Conservation (phyloP, 805 yeast genomes). For the Ogataea polymorpha region DNA sequence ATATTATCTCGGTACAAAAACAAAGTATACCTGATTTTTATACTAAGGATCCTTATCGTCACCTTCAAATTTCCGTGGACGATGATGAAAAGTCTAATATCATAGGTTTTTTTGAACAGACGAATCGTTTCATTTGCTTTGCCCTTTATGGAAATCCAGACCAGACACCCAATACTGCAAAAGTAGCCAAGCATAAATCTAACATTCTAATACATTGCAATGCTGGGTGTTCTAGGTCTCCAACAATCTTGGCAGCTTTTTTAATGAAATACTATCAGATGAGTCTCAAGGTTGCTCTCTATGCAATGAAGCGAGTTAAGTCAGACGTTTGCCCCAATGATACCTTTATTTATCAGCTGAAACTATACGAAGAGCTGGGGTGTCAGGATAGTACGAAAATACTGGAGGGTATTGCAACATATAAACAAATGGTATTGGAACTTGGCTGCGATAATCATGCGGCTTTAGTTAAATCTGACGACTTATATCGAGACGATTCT, state of each 20-base stretch:
- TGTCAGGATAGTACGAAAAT: slow-evolving; percentile 37
- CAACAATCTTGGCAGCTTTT: slow-evolving; percentile 43
- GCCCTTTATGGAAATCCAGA: slow-evolving; percentile 51
- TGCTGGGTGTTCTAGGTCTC: slow-evolving; percentile 51
- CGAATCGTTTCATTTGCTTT: slow-evolving; percentile 62
- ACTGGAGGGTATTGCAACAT: slow-evolving; percentile 23
- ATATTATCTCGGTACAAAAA: slow-evolving; percentile 66
- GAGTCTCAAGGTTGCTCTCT: slow-evolving; percentile 57
- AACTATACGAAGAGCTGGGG: slow-evolving; percentile 49
- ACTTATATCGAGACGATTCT: slow-evolving; percentile 11
- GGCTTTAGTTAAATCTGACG: slow-evolving; percentile 14
- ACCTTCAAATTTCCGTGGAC: slow-evolving; percentile 63
- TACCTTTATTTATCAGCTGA: slow-evolving; percentile 70
- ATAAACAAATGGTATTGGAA: slow-evolving; percentile 43
- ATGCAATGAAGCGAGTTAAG: slow-evolving; percentile 70
- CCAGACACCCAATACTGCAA: slow-evolving; percentile 15
- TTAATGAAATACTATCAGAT: slow-evolving; percentile 54
- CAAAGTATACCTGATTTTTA: slow-evolving; percentile 58
- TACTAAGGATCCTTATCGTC: slow-evolving; percentile 42
- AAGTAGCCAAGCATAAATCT: slow-evolving; percentile 37
- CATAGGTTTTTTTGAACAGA: slow-evolving; percentile 54
- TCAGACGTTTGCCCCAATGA: slow-evolving; percentile 65
- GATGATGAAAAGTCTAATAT: slow-evolving; percentile 72
- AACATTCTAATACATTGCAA: slow-evolving; percentile 51
- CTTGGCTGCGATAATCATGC: slow-evolving; percentile 24